phyloP scores from a whole-genome alignment of 2,329 filamentous ascomycete genomes.

The Hyphodiscus sp. region DNA sequence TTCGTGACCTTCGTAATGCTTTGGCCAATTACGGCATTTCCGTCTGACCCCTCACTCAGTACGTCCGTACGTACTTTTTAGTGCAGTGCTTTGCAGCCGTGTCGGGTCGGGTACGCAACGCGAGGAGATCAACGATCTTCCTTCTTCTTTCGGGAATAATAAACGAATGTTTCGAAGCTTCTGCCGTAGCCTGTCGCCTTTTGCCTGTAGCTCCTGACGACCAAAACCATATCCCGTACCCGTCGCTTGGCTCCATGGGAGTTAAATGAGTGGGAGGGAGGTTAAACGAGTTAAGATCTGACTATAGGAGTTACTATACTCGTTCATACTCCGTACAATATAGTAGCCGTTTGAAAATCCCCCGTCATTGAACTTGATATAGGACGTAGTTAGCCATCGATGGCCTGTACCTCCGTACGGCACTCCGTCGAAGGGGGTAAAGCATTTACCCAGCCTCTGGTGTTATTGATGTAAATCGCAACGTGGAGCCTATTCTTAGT shows the following conservation, averaged over 20 bases:
- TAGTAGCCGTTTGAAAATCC: too few species aligned
- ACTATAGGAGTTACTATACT: too few species aligned
- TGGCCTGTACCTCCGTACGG: too few species aligned
- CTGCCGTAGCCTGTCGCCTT: not conserved
- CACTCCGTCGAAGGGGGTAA: not conserved
- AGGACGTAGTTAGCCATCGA: not conserved
- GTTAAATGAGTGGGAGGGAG: too few species aligned
- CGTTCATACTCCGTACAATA: too few species aligned
- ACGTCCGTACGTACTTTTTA: not conserved
- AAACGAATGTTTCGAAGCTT: slow-evolving; percentile 15
- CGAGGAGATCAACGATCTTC: slow-evolving; percentile 12
- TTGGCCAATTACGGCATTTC: slow-evolving; percentile 18
- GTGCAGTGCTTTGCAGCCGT: too few species aligned
- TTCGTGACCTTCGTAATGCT: not conserved
- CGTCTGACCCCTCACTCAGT: slow-evolving; percentile 14
- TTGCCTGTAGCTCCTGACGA: too few species aligned
- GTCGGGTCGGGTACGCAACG: slow-evolving; percentile 1
- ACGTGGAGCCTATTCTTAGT: slow-evolving; percentile 12
- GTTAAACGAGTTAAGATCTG: too few species aligned
- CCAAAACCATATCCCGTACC: too few species aligned
- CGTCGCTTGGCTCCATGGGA: too few species aligned
- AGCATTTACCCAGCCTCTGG: slow-evolving; percentile 12
- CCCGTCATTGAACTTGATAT: too few species aligned
- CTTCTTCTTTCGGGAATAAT: slow-evolving; percentile 17
- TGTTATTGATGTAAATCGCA: slow-evolving; percentile 3